Evolutionary conservation across 768 basidiomycete genomes (phyloP).

Genomic region (Kwoniella europaea): DNA sequence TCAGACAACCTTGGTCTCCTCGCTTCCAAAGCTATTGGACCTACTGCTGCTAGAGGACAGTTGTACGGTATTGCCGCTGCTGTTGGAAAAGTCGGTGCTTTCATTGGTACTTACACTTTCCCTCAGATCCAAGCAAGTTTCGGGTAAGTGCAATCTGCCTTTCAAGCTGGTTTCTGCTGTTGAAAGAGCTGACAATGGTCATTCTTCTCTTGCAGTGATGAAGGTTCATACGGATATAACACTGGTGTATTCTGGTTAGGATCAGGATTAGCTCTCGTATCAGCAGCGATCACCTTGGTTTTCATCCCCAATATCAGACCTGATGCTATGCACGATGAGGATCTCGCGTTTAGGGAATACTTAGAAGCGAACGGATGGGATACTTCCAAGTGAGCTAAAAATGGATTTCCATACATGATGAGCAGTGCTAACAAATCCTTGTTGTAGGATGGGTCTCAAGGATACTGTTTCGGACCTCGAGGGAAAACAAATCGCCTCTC

Average conservation of each 20-base stretch:
- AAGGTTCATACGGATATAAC: conserved; percentile 65
- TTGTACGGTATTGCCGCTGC: conserved; percentile 87
- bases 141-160: conserved; percentile 13
- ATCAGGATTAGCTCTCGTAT: conserved; percentile 73
- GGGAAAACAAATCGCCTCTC: conserved; percentile 8
- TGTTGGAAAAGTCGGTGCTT: conserved; percentile 62
- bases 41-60: conserved; percentile 65
- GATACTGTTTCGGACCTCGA: conserved; percentile 24
- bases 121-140: conserved; percentile 48
- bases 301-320: conserved; percentile 74
- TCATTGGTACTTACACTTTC: conserved; percentile 58
- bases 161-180: background rate
- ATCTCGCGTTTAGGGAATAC: conserved; percentile 77
- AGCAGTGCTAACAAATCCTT: background rate
- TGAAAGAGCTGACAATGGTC: background rate
- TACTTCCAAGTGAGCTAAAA: conserved; percentile 60
- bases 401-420: too few relatives aligned
- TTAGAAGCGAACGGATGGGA: conserved; percentile 80
- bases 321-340: conserved; percentile 81
- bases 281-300: conserved; percentile 73
- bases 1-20: conserved; percentile 78
- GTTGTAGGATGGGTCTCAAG: conserved; percentile 27
- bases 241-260: conserved; percentile 60
- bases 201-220: conserved; percentile 53
- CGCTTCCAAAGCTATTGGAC: conserved; percentile 76